A percentile compares a stretch with the other conserved stretches of the same genome.
phyloP scores from a whole-genome alignment of 2,329 filamentous ascomycete genomes.

The Byssoonygena ceratinophila region DNA sequence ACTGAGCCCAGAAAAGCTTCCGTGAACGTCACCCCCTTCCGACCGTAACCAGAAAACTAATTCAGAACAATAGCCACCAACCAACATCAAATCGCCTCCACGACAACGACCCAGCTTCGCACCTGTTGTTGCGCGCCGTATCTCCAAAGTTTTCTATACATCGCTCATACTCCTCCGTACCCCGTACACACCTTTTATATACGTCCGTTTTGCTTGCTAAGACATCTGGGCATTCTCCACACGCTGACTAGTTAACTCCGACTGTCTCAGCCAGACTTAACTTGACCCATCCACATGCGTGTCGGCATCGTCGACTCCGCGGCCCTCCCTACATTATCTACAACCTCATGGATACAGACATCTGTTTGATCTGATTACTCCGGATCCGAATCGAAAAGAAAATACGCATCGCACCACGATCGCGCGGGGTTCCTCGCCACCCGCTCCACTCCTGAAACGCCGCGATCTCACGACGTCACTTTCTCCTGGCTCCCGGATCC shows the following conservation, averaged over 20 bases:
- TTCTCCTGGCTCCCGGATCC: not conserved
- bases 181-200: not conserved
- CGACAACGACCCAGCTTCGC: not conserved
- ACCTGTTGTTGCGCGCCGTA: not conserved
- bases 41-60: not conserved
- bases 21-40: conserved; percentile 6
- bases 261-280: conserved; percentile 9
- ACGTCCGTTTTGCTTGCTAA: conserved; percentile 7
- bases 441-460: conserved; percentile 7
- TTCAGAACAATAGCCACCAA: not conserved
- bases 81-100: not conserved
- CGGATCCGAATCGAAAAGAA: not conserved
- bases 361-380: not conserved
- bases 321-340: not conserved
- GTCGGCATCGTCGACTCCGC: conserved; percentile 2
- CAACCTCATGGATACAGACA: not conserved
- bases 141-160: not conserved
- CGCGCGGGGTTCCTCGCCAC: conserved; percentile 4
- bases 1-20: not conserved
- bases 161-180: too few species aligned
- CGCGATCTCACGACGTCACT: conserved; percentile 9
- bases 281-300: conserved; percentile 1
- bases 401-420: not conserved
- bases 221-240: conserved; percentile 9
- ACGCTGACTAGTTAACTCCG: conserved; percentile 8